phyloP scores from a whole-genome alignment of 139 green algal genomes.

The Nannochloris sp. region DNA sequence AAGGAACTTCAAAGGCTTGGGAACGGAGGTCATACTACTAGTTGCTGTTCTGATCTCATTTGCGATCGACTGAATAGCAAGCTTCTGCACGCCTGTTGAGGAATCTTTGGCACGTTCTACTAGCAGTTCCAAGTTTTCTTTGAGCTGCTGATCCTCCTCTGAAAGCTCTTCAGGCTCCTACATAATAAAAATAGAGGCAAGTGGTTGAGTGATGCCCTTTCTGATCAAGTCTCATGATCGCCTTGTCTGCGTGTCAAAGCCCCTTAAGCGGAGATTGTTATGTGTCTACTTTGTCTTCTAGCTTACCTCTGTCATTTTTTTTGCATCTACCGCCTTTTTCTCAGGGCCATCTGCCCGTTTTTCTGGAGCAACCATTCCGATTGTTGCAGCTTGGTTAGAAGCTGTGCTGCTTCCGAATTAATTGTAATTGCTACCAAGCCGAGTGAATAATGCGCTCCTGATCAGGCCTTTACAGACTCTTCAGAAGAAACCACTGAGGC shows the following conservation, averaged over 20 bases:
- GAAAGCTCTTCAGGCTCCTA: conserved; percentile 53
- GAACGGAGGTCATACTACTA: conserved; percentile 95
- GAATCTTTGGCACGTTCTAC: conserved; percentile 65
- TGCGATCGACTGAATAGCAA: conserved; percentile 63
- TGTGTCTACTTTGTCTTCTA: not conserved
- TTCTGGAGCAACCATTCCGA: not conserved
- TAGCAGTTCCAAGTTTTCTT: conserved; percentile 85
- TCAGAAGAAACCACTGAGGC: too few species aligned
- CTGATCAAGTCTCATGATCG: too few species aligned
- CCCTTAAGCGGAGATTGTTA: not conserved
- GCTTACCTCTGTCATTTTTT: not conserved
- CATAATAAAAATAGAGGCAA: not conserved
- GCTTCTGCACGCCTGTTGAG: conserved; percentile 51
- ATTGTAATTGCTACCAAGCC: not conserved
- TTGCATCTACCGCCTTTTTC: not conserved
- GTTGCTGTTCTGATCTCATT: conserved; percentile 66
- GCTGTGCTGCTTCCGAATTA: not conserved
- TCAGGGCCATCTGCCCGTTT: not conserved
- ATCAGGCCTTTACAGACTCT: too few species aligned
- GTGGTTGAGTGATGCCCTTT: too few species aligned
- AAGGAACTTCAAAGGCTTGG: conserved; percentile 99
- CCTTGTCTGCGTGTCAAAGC: too few species aligned
- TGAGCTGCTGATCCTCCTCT: conserved; percentile 88
- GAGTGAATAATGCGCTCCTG: not conserved
- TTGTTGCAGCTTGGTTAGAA: not conserved